These are phyloP conservation scores for Cladosporium austrohemisphaericum DNA, from an alignment of 2,329 filamentous ascomycete genomes.

Conservation along the genomic window DNA sequence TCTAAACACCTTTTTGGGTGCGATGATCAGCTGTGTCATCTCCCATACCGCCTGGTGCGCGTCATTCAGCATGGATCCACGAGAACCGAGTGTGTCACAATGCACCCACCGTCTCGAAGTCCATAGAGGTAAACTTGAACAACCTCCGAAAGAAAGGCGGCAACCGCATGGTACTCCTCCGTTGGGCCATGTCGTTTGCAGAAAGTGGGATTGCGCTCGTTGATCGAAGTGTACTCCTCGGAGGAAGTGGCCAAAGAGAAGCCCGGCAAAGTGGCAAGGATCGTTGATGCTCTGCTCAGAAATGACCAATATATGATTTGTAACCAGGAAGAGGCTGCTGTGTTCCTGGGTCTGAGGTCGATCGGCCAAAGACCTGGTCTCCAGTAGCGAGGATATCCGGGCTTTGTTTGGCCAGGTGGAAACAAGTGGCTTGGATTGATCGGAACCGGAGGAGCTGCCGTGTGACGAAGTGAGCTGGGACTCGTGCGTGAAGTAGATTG, in stretches of 20 bases:
- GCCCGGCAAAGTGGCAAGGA: no score
- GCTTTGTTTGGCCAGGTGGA: neutral
- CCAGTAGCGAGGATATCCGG: neutral
- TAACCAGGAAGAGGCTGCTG: no score
- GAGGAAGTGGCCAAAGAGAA: no score
- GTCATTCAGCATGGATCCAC: neutral
- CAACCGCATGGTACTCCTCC: constrained; percentile 50
- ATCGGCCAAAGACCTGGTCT: neutral
- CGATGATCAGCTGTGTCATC: constrained; percentile 65
- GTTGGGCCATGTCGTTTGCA: constrained; percentile 8
- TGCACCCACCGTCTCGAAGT: constrained; percentile 58
- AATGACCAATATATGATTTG: no score
- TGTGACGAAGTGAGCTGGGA: neutral
- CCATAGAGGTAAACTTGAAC: constrained; percentile 71
- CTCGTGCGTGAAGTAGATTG: no score
- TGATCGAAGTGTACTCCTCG: no score
- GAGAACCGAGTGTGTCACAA: neutral
- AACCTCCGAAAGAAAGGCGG: constrained; percentile 65
- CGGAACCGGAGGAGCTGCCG: neutral
- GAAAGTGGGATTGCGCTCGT: no score
- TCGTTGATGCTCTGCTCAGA: no score
- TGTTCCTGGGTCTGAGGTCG: no score
- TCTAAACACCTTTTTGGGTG: constrained; percentile 67
- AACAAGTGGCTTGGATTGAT: constrained; percentile 2
- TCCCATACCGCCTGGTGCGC: constrained; percentile 58